A percentile compares a stretch with the other conserved stretches of the same genome.
These are phyloP conservation scores for Trametes maxima DNA, from an alignment of 768 basidiomycete species.

Conservation along the genomic window DNA sequence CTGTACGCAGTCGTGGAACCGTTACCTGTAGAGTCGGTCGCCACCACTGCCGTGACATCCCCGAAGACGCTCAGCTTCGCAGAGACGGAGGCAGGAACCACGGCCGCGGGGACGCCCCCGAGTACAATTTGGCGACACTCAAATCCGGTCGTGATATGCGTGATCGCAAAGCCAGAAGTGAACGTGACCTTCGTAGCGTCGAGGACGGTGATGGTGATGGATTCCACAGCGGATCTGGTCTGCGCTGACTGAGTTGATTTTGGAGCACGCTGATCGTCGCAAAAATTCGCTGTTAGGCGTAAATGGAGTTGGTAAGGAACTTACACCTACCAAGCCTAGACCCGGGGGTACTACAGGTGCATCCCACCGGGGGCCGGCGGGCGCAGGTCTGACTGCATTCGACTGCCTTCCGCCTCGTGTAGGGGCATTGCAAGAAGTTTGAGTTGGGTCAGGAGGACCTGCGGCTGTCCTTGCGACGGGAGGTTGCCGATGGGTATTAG, in stretches of 20 bases:
- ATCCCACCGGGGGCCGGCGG: no score
- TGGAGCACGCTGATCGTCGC: background rate
- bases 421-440: background rate
- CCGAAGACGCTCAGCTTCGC: conserved; percentile 50
- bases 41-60: conserved; percentile 41
- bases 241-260: background rate
- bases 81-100: conserved; percentile 39
- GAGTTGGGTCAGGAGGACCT: no score
- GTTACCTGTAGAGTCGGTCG: conserved; percentile 22
- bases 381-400: no score
- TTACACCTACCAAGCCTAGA: no score
- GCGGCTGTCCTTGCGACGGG: background rate
- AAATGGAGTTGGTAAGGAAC: no score
- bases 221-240: background rate
- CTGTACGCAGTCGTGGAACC: conserved; percentile 21
- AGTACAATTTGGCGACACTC: conserved; percentile 67
- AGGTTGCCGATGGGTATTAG: background rate
- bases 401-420: background rate
- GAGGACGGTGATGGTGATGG: conserved; percentile 41
- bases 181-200: conserved; percentile 60
- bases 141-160: conserved; percentile 62
- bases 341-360: no score
- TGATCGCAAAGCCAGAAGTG: conserved; percentile 61
- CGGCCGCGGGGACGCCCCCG: conserved; percentile 47
- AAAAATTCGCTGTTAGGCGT: background rate